Percentiles rank a stretch among this genome's conserved stretches.
Evolutionary conservation across 2,329 filamentous ascomycete species (phyloP).

Genomic region (Colletotrichum neosansevieriae): DNA sequence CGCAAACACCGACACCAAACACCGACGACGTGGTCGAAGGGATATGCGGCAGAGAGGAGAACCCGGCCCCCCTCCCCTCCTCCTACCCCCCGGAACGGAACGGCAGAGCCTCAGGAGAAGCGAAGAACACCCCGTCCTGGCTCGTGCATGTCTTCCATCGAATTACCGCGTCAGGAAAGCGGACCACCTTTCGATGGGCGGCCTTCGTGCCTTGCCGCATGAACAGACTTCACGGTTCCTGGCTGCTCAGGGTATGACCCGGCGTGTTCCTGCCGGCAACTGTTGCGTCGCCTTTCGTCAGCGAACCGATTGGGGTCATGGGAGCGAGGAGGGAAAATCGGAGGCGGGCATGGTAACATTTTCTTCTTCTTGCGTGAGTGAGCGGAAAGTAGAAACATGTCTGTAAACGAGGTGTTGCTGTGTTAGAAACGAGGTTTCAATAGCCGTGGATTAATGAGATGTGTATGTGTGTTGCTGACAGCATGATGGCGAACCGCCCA

Average conservation of each 20-base stretch:
- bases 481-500: slow-evolving; percentile 8
- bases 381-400: background rate
- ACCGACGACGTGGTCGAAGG: background rate
- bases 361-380: no score
- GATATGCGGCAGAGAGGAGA: background rate
- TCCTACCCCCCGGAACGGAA: slow-evolving; percentile 1
- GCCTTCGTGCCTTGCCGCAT: slow-evolving; percentile 3
- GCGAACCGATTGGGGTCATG: slow-evolving; percentile 3
- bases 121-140: slow-evolving; percentile 5
- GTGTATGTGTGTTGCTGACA: background rate
- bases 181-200: background rate
- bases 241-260: background rate
- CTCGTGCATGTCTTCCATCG: slow-evolving; percentile 7
- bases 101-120: slow-evolving; percentile 30
- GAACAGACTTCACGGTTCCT: background rate
- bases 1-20: background rate
- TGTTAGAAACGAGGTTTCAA: slow-evolving; percentile 13
- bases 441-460: slow-evolving; percentile 1
- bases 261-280: slow-evolving; percentile 3
- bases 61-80: no score
- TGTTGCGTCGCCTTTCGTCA: background rate
- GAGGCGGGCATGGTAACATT: no score
- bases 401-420: background rate
- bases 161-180: background rate
- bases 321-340: background rate